A percentile compares a stretch with the other conserved stretches of the same genome.
phyloP scores from a whole-genome alignment of 441 rosid species.

The Bocquillonia castaneifolia region DNA sequence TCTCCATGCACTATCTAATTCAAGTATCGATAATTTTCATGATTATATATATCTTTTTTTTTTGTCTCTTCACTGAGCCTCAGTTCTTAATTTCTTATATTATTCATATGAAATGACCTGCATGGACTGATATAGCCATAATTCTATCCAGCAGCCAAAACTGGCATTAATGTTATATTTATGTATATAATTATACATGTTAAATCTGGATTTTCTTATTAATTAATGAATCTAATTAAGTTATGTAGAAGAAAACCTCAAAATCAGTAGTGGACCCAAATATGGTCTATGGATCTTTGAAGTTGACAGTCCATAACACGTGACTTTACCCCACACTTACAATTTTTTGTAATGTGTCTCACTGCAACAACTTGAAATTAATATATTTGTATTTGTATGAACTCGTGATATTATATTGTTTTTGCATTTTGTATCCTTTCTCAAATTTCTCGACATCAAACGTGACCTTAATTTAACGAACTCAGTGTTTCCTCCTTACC shows the following conservation, averaged over 20 bases:
- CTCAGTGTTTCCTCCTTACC: not conserved
- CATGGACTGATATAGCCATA: too few relatives aligned
- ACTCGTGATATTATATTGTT: constrained; percentile 17
- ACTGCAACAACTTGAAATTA: not conserved
- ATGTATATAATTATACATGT: not conserved
- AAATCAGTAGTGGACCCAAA: constrained; percentile 27
- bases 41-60: not conserved
- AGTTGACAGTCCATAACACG: constrained; percentile 27
- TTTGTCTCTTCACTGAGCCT: not conserved
- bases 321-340: constrained; percentile 31
- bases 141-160: not conserved
- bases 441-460: too few relatives aligned
- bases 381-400: not conserved
- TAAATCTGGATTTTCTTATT: not conserved
- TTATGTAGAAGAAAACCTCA: not conserved
- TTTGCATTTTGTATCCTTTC: not conserved
- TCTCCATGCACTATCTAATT: not conserved
- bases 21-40: not conserved
- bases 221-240: not conserved
- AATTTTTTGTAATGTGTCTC: constrained; percentile 5
- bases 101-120: not conserved
- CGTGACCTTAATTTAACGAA: not conserved
- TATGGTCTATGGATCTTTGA: constrained; percentile 32
- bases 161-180: not conserved
- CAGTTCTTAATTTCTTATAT: not conserved